Evolutionary conservation across 2,329 filamentous ascomycete genomes (phyloP), one percentile per base, ranked within the genome.

Genomic region (Lachnellula suecica): DNA sequence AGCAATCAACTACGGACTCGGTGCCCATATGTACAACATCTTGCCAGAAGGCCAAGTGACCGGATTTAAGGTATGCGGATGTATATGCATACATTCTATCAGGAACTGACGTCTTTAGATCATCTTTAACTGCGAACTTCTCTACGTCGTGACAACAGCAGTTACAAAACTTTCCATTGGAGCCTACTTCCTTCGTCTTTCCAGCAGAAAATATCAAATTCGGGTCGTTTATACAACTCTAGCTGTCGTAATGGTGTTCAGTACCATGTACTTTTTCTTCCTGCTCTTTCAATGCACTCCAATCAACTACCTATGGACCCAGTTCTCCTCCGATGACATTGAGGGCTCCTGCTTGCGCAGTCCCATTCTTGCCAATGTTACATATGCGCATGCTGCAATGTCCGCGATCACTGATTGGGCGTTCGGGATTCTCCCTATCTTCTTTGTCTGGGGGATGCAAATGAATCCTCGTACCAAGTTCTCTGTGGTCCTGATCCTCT

Each of bases 301-400:
- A 0, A 57, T 65, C 31, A 47, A 57, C 4, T 72, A 67, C 52
- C 70, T 70, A 48, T 74, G 72, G 72, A 56, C 59, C 19, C 63
- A 66, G 22, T 68, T 69, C n/a, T n/a, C n/a, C n/a, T n/a, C n/a
- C 27, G 59, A 59, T 2, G 47, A 59, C 1, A 54, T 58, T 9
- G 44, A 46, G 4, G 69, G 72, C 9, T 58, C 51, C 20, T 72
- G 72, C 46, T 54, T 72, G 29, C 58, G 53, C 27, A 54, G 59
- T n/a, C 35, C 57, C 2, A 56, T 54, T 17, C 46, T 64, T 9
- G 52, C 59, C 1, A 55, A 57, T 23, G 54, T 63, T 34, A 63
- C 63, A 5, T 65, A 66, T 56, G 57, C 59, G 22, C 62, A 66
- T 48, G 61, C 61, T 34, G 59, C 52, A 4, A 63, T 65, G 56